Evolutionary conservation across 495 filamentous ascomycete species (phyloP), one percentile per base, ranked within the genome.

Genomic region (Pyrenopolyporus hunteri): DNA sequence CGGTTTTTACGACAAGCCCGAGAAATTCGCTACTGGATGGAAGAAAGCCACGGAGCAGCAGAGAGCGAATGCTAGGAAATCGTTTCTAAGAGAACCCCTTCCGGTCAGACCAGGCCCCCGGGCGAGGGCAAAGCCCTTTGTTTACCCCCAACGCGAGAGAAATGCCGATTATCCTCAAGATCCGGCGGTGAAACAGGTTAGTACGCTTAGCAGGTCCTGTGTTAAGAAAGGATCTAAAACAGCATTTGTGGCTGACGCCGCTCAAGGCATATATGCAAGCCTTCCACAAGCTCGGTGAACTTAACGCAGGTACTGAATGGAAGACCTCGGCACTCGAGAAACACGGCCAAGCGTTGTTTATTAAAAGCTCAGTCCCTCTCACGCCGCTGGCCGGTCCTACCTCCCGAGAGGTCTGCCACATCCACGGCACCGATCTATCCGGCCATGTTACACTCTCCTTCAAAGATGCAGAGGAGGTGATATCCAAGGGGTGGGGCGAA

Each of bases 401-500:
- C 29, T 75, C 80, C 26, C 85, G 88, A 22, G 92, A 96, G 70
- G 80, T 96, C 36, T 84, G 83, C 57, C 92, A 96, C 72, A 78
- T 90, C 19, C 92, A 96, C 70, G 76, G 78, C 2, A 79, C 78
- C 32, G 92, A 96, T 56, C 77, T 84, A 45, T 88, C 83, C 3
- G 74, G 91, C 74, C 92, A 96, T 71, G 71, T 91, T 63, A 83
- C 83, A 2, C 74, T 96, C 25, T 84, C 91, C 37, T 90, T 90
- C 2, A 82, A 84, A 26, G 92, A 96, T 72, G 89, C 88, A 29
- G 85, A 80, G 66, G 80, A 85, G 57, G 79, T 95, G n/a, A 74
- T 96, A 14, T 85, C 90, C 42, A 83, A 83, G 32, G 89, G 90
- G n/a, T 95, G 90, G 90, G 92, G 88, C 19, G 84, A 96, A 72